A percentile compares a stretch with the other conserved stretches of the same genome.
These are phyloP conservation scores for Annulohypoxylon truncatum DNA, from an alignment of 2,329 filamentous ascomycete species.

Conservation along the genomic window DNA sequence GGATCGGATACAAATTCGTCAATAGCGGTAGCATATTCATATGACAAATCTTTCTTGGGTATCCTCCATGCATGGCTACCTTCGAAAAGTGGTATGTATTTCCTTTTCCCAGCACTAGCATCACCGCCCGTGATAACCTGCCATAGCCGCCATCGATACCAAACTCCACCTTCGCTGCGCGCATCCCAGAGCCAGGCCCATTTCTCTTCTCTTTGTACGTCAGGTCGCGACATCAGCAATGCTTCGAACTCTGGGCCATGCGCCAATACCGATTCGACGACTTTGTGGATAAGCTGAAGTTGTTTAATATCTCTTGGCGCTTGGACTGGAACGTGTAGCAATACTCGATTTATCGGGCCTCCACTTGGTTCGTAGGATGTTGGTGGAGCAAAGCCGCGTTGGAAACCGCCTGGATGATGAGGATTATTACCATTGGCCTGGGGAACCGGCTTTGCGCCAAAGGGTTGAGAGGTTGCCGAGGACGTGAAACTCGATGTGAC, in stretches of 20 bases:
- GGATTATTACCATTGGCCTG: slow-evolving; percentile 53
- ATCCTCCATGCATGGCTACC: slow-evolving; percentile 80
- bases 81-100: slow-evolving; percentile 77
- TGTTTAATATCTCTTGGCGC: slow-evolving; percentile 82
- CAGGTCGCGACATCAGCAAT: slow-evolving; percentile 85
- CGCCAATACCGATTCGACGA: slow-evolving; percentile 81
- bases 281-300: slow-evolving; percentile 86
- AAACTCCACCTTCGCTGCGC: slow-evolving; percentile 80
- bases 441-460: slow-evolving; percentile 77
- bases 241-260: slow-evolving; percentile 92
- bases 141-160: slow-evolving; percentile 94
- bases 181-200: slow-evolving; percentile 97
- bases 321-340: slow-evolving; percentile 76
- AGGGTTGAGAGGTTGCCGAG: slow-evolving; percentile 72
- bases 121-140: slow-evolving; percentile 78
- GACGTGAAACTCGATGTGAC: slow-evolving; percentile 54
- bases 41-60: slow-evolving; percentile 78
- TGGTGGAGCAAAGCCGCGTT: slow-evolving; percentile 80
- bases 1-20: slow-evolving; percentile 85
- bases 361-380: slow-evolving; percentile 69
- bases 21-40: slow-evolving; percentile 81
- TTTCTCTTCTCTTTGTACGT: slow-evolving; percentile 86
- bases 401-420: slow-evolving; percentile 58
- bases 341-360: slow-evolving; percentile 57
- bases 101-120: slow-evolving; percentile 57